Base-by-base conservation (phyloP, 345 rosid genomes). In the Xanthoceras sorbifolium region DNA sequence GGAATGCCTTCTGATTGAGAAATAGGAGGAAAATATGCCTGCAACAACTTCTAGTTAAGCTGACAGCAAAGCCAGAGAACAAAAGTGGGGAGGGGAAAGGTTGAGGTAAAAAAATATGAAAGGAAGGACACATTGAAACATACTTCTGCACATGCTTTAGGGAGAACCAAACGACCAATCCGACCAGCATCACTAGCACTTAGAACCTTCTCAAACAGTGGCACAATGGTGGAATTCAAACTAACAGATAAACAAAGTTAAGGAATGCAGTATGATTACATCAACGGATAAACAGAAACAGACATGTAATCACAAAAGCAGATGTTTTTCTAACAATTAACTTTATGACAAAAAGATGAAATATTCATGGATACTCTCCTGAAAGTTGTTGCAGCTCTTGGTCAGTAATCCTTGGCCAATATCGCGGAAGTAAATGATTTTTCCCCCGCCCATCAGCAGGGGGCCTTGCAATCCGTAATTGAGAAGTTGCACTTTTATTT, bases 141-240 rank as follows among this genome's bases (percentile, higher is more conserved):
- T 87, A 93, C 98, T 85, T 94, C 98, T 11, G 98, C 98, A 81
- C 98, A 94, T 15, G 97, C 97, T 90, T 94, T 94, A 31, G 97
- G 97, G 34, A 94, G 95, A 86, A 94, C 98, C 74, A 94, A 80
- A 44, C 97, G 95, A 77, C 97, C 98, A 84, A 94, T 94, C 79
- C 97, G 90, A 67, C 98, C 98, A 57, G 97, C 97, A 90, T 94
- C 97, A 85, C 98, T 94, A 64, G 97, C 97, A 83, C 97, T 91
- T 22, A 94, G 92, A 82, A 88, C 86, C 89, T 94, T 94, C 92
- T 94, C 98, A 85, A 94, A 94, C 28, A 94, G 90, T 63, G 98
- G 98, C 69, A 86, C 89, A 68, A 94, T 87, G 52, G 84, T 88
- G 72, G 94, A 87, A 80, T 93, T 92, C 77, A 91, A 86, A 79